phyloP scores from a whole-genome alignment of 2,329 filamentous ascomycete species.

The Fusarium sp. region DNA sequence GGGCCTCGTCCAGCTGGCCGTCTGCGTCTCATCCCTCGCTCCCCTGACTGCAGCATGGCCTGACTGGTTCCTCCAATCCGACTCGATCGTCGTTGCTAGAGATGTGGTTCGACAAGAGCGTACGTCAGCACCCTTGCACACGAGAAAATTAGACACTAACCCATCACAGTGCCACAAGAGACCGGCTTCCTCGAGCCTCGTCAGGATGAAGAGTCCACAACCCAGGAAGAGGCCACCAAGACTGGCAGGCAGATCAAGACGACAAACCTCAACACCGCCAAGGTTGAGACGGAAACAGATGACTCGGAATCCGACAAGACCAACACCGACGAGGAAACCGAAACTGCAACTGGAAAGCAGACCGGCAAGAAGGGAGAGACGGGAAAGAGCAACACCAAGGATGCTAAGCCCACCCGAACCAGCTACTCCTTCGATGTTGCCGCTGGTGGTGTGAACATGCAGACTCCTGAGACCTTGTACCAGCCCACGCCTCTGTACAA shows the following conservation, averaged over 20 bases:
- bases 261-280: constrained; percentile 56
- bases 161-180: constrained; percentile 27
- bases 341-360: constrained; percentile 22
- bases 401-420: constrained; percentile 48
- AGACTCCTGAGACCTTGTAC: constrained; percentile 60
- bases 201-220: constrained; percentile 13
- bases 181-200: constrained; percentile 23
- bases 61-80: constrained; percentile 64
- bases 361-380: constrained; percentile 32
- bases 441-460: constrained; percentile 64
- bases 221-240: constrained; percentile 28
- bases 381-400: constrained; percentile 32
- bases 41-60: constrained; percentile 68
- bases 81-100: constrained; percentile 58
- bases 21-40: constrained; percentile 63
- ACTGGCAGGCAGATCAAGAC: constrained; percentile 43
- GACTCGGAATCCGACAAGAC: neutral
- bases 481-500: constrained; percentile 66
- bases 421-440: constrained; percentile 59
- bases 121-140: constrained; percentile 6
- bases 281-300: constrained; percentile 25
- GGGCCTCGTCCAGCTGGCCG: constrained; percentile 59
- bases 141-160: constrained; percentile 10
- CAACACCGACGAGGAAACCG: neutral
- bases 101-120: constrained; percentile 19